Evolutionary conservation across 805 yeast species (phyloP).

Genomic region (Metschnikowia drakensbergensis): DNA sequence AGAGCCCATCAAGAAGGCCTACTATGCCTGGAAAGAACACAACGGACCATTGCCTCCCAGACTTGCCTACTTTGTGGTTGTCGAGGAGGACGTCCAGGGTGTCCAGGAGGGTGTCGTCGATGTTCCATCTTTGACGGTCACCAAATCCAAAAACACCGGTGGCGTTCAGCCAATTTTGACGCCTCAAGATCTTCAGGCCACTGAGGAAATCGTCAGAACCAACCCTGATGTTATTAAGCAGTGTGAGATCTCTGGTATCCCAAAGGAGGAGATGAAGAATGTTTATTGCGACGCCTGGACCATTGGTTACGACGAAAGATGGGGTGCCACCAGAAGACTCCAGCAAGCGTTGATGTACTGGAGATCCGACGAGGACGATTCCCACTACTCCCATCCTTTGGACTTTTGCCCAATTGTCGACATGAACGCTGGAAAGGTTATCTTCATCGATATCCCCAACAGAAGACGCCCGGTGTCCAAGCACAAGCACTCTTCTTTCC

Average conservation of each 20-base stretch:
- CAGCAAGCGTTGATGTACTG: constrained; percentile 81
- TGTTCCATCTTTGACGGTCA: constrained; percentile 44
- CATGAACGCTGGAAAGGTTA: constrained; percentile 63
- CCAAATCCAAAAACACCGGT: constrained; percentile 45
- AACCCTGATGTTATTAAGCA: constrained; percentile 72
- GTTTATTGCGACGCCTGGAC: constrained; percentile 69
- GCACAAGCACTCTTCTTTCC: constrained; percentile 66
- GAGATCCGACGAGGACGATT: constrained; percentile 72
- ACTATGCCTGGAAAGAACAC: constrained; percentile 61
- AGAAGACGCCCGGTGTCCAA: constrained; percentile 69
- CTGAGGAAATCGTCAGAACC: constrained; percentile 63
- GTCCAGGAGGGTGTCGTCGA: constrained; percentile 71
- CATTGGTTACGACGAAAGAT: constrained; percentile 69
- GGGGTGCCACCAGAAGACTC: constrained; percentile 71
- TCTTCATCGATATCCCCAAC: constrained; percentile 71
- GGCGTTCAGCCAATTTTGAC: constrained; percentile 76
- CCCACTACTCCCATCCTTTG: constrained; percentile 70
- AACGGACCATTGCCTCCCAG: constrained; percentile 63
- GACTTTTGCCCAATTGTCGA: constrained; percentile 83
- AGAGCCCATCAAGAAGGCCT: constrained; percentile 66
- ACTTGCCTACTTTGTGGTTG: constrained; percentile 60
- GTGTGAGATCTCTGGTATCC: constrained; percentile 66
- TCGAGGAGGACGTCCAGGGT: constrained; percentile 56
- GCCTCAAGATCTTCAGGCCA: constrained; percentile 57
- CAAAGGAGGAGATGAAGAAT: constrained; percentile 56